Conservation (phyloP, 148 eudicot species). For the Silene uniflora region DNA sequence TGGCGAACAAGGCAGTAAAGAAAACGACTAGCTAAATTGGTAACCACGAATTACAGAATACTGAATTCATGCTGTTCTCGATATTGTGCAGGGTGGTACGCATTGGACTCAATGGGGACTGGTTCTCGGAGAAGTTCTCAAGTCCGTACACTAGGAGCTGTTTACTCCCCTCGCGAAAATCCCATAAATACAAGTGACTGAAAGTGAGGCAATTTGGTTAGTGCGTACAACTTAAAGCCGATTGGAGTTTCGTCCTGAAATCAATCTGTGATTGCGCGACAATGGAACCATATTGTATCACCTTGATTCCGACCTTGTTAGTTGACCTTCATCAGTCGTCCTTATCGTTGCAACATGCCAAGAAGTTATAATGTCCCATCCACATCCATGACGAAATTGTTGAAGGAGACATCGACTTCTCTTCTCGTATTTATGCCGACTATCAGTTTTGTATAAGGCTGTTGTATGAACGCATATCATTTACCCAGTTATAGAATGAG, state of each 20-base stretch:
- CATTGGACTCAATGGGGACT: conserved; percentile 98
- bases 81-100: conserved; percentile 70
- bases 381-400: too few relatives aligned
- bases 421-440: too few relatives aligned
- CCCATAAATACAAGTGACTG: too few relatives aligned
- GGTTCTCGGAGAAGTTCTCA: conserved; percentile 80
- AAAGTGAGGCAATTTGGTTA: too few relatives aligned
- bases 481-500: too few relatives aligned
- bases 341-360: neutral
- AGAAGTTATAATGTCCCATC: too few relatives aligned
- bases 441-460: too few relatives aligned
- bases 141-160: conserved; percentile 33
- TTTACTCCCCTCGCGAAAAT: too few relatives aligned
- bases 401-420: too few relatives aligned
- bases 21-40: neutral
- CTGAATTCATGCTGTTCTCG: neutral
- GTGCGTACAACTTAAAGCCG: neutral
- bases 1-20: neutral
- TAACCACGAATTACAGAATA: neutral
- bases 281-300: neutral
- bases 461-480: too few relatives aligned
- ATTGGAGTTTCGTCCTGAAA: conserved; percentile 4
- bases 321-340: neutral
- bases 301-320: neutral
- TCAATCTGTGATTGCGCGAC: neutral